Evolutionary conservation across 179 eudicot genomes (phyloP).

Genomic region (Silene vulgaris): DNA sequence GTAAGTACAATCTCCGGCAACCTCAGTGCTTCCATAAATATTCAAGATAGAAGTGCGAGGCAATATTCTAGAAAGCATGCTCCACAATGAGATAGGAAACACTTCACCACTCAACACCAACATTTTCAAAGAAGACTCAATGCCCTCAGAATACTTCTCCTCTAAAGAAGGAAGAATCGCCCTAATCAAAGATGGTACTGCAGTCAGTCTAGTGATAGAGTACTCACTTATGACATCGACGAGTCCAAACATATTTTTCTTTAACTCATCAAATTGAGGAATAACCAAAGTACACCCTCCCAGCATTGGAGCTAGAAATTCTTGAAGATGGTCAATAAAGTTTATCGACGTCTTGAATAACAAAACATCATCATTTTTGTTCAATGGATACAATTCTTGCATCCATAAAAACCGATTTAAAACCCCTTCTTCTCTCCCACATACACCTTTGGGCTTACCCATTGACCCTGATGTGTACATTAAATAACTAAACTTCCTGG

Average conservation of each 20-base stretch:
- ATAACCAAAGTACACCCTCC: conserved; percentile 68
- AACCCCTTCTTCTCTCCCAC: conserved; percentile 84
- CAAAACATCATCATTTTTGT: conserved; percentile 48
- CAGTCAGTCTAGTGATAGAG: conserved; percentile 53
- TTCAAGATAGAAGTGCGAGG: conserved; percentile 68
- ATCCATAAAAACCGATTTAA: conserved; percentile 82
- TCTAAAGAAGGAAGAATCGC: conserved; percentile 55
- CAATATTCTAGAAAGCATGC: conserved; percentile 43
- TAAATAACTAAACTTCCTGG: conserved; percentile 62
- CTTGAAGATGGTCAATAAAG: conserved; percentile 91
- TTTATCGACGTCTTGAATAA: conserved; percentile 78
- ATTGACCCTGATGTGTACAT: conserved; percentile 96
- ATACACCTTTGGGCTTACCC: conserved; percentile 86
- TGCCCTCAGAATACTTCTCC: conserved; percentile 27
- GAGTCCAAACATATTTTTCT: conserved; percentile 45
- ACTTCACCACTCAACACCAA: conserved; percentile 83
- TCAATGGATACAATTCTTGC: conserved; percentile 65
- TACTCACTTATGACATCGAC: conserved; percentile 64
- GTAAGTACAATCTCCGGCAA: conserved; percentile 88
- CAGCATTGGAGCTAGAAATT: conserved; percentile 73
- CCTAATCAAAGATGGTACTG: conserved; percentile 83
- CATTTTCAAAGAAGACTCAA: conserved; percentile 46
- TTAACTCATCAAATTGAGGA: conserved; percentile 58
- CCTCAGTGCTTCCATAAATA: conserved; percentile 98
- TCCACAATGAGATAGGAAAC: conserved; percentile 58